Percentiles rank a stretch among this genome's conserved stretches.
These are phyloP conservation scores for Eutypa lata DNA, from an alignment of 2,329 filamentous ascomycete species.

Conservation along the genomic window DNA sequence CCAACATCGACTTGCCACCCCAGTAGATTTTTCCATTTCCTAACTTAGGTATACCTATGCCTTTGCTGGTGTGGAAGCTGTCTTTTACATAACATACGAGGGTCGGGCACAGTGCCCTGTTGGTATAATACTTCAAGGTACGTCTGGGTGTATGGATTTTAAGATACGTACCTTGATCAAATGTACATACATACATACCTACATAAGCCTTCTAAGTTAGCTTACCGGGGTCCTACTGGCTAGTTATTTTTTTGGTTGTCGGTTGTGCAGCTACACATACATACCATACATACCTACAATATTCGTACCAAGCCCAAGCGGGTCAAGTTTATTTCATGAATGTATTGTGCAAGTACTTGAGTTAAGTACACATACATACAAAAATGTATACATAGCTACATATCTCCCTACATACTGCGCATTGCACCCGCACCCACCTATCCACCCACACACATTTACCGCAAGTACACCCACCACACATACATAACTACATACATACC, in stretches of 20 bases:
- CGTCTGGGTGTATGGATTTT: not conserved
- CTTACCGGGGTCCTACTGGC: too few relatives aligned
- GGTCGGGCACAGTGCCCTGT: not conserved
- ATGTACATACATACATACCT: not conserved
- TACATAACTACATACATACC: not conserved
- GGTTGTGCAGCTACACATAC: not conserved
- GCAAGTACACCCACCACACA: constrained; percentile 1
- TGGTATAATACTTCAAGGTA: not conserved
- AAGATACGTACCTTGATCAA: not conserved
- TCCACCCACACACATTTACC: constrained; percentile 6
- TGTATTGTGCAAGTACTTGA: too few relatives aligned
- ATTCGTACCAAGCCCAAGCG: not conserved
- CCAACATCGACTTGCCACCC: not conserved
- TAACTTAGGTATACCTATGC: not conserved
- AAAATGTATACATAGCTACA: too few relatives aligned
- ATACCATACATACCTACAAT: not conserved
- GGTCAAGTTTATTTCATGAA: too few relatives aligned
- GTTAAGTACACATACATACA: too few relatives aligned
- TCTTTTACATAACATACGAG: not conserved
- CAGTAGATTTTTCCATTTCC: not conserved
- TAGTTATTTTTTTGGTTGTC: not conserved
- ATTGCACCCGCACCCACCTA: constrained; percentile 6
- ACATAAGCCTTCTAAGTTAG: not conserved
- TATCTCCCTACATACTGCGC: not conserved
- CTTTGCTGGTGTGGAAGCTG: not conserved